Conservation (phyloP, 1,139 yeast species). For the Kodamaea derodonti region DNA sequence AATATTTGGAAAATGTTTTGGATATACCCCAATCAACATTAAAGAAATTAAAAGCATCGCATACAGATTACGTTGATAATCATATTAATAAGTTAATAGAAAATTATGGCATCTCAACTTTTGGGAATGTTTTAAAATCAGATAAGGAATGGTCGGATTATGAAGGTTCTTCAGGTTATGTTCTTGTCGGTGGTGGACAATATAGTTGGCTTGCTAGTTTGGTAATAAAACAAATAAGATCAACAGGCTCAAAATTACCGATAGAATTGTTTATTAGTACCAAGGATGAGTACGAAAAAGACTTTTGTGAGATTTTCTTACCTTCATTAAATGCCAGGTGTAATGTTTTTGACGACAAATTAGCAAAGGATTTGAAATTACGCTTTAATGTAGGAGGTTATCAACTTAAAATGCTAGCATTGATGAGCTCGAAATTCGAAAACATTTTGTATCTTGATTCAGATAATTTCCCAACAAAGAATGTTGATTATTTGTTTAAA, state of each 20-base stretch:
- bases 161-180: conserved; percentile 37
- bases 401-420: conserved; percentile 61
- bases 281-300: conserved; percentile 42
- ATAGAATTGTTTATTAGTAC: conserved; percentile 52
- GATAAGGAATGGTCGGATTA: conserved; percentile 38
- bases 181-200: conserved; percentile 43
- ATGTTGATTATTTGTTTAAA: conserved; percentile 50
- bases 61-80: conserved; percentile 26
- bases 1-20: conserved; percentile 36
- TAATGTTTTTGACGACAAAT: conserved; percentile 38
- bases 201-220: conserved; percentile 44
- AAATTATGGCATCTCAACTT: conserved; percentile 30
- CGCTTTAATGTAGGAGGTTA: conserved; percentile 48
- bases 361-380: conserved; percentile 20
- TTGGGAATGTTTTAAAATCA: conserved; percentile 31
- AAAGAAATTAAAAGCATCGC: conserved; percentile 30
- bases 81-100: conserved; percentile 30
- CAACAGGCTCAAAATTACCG: conserved; percentile 37
- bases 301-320: conserved; percentile 49
- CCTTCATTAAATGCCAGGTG: conserved; percentile 55
- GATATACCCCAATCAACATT: conserved; percentile 33
- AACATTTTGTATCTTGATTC: conserved; percentile 62
- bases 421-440: conserved; percentile 56
- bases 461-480: conserved; percentile 58
- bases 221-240: conserved; percentile 40